These are phyloP conservation scores for Cercophora newfieldiana DNA, from an alignment of 495 filamentous ascomycete genomes.

Conservation along the genomic window DNA sequence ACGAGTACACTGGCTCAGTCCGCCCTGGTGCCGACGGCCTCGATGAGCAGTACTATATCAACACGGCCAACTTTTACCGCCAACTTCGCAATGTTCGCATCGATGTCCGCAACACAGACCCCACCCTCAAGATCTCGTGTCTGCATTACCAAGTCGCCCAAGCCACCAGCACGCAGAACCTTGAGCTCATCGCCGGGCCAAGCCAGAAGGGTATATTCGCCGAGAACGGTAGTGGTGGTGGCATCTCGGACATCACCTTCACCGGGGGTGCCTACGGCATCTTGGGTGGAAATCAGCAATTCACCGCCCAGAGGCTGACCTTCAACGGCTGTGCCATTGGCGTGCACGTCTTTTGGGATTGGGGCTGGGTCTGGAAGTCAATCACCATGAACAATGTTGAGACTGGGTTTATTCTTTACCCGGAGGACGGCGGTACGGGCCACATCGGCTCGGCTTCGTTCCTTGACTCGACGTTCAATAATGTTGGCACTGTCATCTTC, in stretches of 20 bases:
- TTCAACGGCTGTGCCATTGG: constrained; percentile 84
- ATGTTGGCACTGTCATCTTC: neutral
- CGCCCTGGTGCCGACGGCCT: constrained; percentile 21
- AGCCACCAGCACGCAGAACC: constrained; percentile 81
- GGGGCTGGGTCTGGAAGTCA: constrained; percentile 80
- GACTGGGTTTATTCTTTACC: constrained; percentile 72
- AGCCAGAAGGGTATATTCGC: constrained; percentile 73
- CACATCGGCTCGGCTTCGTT: constrained; percentile 74
- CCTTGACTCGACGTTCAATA: constrained; percentile 67
- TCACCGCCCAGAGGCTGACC: constrained; percentile 77
- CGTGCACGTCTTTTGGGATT: constrained; percentile 87
- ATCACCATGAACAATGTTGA: constrained; percentile 73
- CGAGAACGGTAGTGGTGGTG: constrained; percentile 87
- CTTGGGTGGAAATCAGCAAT: constrained; percentile 81
- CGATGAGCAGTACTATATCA: constrained; percentile 50
- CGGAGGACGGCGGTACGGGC: constrained; percentile 42
- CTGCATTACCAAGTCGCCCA: constrained; percentile 96
- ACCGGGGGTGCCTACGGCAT: constrained; percentile 78
- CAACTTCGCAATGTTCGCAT: constrained; percentile 88
- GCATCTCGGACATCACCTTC: constrained; percentile 79
- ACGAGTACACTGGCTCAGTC: constrained; percentile 73
- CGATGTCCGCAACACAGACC: constrained; percentile 63
- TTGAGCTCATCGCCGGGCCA: constrained; percentile 65
- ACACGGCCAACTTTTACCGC: constrained; percentile 96
- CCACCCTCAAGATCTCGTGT: constrained; percentile 58